Evolutionary conservation across 495 filamentous ascomycete genomes (phyloP).

Genomic region (Penicillium chermesinum): DNA sequence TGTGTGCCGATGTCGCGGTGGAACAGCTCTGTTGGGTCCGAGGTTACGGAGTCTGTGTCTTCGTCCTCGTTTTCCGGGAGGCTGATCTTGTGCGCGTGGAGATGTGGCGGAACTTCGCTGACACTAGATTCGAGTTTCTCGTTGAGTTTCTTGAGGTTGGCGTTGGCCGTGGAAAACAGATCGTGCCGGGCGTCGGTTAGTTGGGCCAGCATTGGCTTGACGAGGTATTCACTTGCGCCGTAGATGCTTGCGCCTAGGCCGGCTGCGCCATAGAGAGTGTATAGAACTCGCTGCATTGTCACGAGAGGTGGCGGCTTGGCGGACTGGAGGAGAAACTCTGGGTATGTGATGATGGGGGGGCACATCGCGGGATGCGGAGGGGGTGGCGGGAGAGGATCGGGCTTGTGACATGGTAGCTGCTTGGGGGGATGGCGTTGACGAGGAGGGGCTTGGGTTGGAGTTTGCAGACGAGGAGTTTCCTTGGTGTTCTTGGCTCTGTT

Average conservation of each 20-base stretch:
- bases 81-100: constrained; percentile 19
- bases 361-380: constrained; percentile 40
- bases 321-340: constrained; percentile 74
- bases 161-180: constrained; percentile 61
- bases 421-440: constrained; percentile 6
- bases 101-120: constrained; percentile 53
- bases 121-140: constrained; percentile 65
- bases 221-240: constrained; percentile 71
- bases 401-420: constrained; percentile 15
- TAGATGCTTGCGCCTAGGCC: constrained; percentile 70
- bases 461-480: constrained; percentile 12
- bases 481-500: constrained; percentile 11
- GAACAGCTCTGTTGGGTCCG: constrained; percentile 80
- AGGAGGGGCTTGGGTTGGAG: constrained; percentile 9
- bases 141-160: constrained; percentile 65
- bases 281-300: constrained; percentile 66
- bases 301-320: constrained; percentile 71
- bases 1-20: constrained; percentile 87
- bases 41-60: constrained; percentile 44
- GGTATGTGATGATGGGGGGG: constrained; percentile 96
- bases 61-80: constrained; percentile 19
- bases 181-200: constrained; percentile 76
- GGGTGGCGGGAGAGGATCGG: constrained; percentile 7
- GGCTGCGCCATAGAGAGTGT: constrained; percentile 70
- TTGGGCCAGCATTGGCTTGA: constrained; percentile 74